phyloP scores from a whole-genome alignment of 2,329 filamentous ascomycete genomes.

The Ascochyta fabae region DNA sequence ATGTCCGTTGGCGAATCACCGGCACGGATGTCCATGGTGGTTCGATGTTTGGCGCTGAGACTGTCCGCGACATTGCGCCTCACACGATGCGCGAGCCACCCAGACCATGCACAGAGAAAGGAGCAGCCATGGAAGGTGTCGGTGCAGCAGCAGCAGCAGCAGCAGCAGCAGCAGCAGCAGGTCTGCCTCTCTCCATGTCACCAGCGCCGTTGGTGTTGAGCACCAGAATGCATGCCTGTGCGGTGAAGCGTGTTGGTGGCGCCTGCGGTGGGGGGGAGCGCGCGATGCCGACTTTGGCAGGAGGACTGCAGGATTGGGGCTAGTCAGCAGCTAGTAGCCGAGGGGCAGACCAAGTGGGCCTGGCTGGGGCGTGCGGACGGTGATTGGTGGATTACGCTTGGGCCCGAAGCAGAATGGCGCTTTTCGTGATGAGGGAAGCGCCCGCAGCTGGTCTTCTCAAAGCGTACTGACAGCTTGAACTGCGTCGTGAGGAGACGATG shows the following conservation, averaged over 20 bases:
- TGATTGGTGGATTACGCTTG: slow-evolving; percentile 15
- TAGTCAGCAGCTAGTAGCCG: slow-evolving; percentile 12
- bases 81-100: background rate
- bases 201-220: slow-evolving; percentile 17
- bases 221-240: slow-evolving; percentile 3
- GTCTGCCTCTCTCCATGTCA: background rate
- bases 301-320: slow-evolving; percentile 17
- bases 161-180: background rate
- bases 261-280: slow-evolving; percentile 15
- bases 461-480: slow-evolving; percentile 22
- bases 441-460: slow-evolving; percentile 21
- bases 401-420: slow-evolving; percentile 14
- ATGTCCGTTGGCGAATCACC: slow-evolving; percentile 40
- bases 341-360: slow-evolving; percentile 6
- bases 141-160: background rate
- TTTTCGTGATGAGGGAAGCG: slow-evolving; percentile 20
- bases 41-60: slow-evolving; percentile 38
- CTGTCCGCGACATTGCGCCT: slow-evolving; percentile 18
- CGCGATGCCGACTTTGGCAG: slow-evolving; percentile 17
- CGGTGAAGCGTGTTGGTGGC: slow-evolving; percentile 23
- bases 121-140: background rate
- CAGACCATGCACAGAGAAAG: background rate
- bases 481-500: slow-evolving; percentile 4
- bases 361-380: background rate
- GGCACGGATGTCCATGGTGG: slow-evolving; percentile 21